Evolutionary conservation across 345 rosid species (phyloP).

Genomic region (Lepidium aucheri): DNA sequence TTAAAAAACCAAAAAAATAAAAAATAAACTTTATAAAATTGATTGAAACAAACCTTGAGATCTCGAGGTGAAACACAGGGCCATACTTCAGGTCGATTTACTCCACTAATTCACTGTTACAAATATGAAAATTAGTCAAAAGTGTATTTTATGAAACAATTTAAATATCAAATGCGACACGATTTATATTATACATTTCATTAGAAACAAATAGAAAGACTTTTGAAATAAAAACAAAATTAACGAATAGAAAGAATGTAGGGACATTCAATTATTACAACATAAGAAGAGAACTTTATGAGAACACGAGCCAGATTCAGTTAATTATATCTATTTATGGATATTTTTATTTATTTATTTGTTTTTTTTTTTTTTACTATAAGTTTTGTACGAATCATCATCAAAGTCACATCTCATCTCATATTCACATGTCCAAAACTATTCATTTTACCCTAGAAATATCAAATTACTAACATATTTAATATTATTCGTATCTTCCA

Average conservation of each 20-base stretch:
- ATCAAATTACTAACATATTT: background rate
- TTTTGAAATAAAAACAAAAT: conserved; percentile 2
- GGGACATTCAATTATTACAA: conserved; percentile 25
- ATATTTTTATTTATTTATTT: background rate
- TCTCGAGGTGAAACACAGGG: background rate
- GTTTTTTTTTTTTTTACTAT: background rate
- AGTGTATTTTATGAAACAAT: background rate
- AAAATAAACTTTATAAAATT: background rate
- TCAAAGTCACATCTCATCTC: conserved; percentile 28
- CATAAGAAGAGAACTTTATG: conserved; percentile 16
- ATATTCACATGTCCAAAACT: conserved; percentile 27
- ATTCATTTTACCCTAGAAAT: conserved; percentile 14
- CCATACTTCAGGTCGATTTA: background rate
- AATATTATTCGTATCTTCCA: background rate
- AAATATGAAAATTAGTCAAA: background rate
- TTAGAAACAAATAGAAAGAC: background rate
- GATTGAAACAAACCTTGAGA: background rate
- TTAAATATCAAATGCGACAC: conserved; percentile 6
- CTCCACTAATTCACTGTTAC: background rate
- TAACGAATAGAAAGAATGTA: background rate
- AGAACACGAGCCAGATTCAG: conserved; percentile 32
- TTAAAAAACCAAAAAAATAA: no score
- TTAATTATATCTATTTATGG: conserved; percentile 19
- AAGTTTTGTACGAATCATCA: conserved; percentile 17
- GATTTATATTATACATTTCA: background rate